Percentiles rank a stretch among this genome's conserved stretches.
Conservation (phyloP, 2,329 filamentous ascomycete species). For the Ascochyta lentis region DNA sequence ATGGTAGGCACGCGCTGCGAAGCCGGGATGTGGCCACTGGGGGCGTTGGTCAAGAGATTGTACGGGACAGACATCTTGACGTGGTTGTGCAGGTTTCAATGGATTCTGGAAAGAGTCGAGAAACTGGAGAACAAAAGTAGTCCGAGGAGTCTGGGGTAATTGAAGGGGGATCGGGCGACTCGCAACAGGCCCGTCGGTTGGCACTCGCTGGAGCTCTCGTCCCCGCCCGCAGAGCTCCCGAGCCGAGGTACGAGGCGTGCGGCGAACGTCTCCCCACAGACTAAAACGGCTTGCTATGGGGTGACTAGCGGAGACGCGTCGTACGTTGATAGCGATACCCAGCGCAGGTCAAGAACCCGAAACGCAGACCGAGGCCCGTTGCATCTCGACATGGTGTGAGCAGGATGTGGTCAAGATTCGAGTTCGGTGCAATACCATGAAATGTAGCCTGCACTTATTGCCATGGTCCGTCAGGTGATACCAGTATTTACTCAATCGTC, state of each 20-base stretch:
- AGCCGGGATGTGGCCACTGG: slow-evolving; percentile 52
- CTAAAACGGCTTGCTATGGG: slow-evolving; percentile 1
- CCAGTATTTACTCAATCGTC: neutral
- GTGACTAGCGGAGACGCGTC: slow-evolving; percentile 9
- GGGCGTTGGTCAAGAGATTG: slow-evolving; percentile 43
- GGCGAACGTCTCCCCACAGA: slow-evolving; percentile 4
- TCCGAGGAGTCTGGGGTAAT: slow-evolving; percentile 18
- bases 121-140: slow-evolving; percentile 1
- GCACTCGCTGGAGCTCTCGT: slow-evolving; percentile 4
- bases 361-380: slow-evolving; percentile 5
- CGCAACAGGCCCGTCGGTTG: slow-evolving; percentile 10
- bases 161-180: slow-evolving; percentile 14
- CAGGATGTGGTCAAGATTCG: neutral
- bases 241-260: slow-evolving; percentile 7
- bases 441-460: no score
- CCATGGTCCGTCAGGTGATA: no score
- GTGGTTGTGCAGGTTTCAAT: neutral
- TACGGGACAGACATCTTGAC: slow-evolving; percentile 42
- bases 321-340: slow-evolving; percentile 13
- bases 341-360: neutral
- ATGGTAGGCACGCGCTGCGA: slow-evolving; percentile 65
- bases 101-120: neutral
- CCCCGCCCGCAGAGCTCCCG: slow-evolving; percentile 7
- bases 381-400: neutral
- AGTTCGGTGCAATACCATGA: no score